A percentile compares a stretch with the other conserved stretches of the same genome.
Evolutionary conservation across 192 early-diverging fungal genomes (phyloP).

Genomic region (Dissophora globulifera): DNA sequence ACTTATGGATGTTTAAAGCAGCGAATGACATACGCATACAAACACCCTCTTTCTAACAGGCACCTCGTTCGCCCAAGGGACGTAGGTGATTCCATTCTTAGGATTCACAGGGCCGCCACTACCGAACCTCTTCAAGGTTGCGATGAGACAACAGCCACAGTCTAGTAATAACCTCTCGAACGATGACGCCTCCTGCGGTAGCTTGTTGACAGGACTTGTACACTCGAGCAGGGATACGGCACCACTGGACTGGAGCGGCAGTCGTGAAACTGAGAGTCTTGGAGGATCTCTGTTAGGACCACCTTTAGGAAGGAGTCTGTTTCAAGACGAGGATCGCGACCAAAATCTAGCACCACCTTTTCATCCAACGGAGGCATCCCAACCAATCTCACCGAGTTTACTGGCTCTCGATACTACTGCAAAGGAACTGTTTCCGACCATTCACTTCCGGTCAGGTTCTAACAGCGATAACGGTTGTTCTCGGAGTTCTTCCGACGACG

Average conservation of each 20-base stretch:
- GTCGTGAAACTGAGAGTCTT: not conserved
- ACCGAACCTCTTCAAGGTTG: conserved; percentile 10
- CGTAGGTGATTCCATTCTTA: conserved; percentile 32
- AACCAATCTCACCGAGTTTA: not conserved
- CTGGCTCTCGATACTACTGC: not conserved
- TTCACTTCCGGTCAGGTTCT: conserved; percentile 18
- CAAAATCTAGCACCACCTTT: too few relatives aligned
- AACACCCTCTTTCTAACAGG: too few relatives aligned
- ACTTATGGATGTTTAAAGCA: too few relatives aligned
- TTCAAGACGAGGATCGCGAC: conserved; percentile 8
- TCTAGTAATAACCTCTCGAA: not conserved
- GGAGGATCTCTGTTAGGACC: conserved; percentile 16
- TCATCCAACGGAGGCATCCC: too few relatives aligned
- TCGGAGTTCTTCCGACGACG: too few relatives aligned
- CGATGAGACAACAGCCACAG: not conserved
- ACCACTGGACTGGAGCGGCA: not conserved
- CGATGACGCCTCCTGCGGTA: not conserved
- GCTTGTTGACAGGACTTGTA: not conserved
- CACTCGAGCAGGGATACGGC: not conserved
- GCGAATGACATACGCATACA: too few relatives aligned
- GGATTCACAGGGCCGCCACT: conserved; percentile 23
- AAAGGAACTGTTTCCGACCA: not conserved
- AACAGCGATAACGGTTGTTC: conserved; percentile 27
- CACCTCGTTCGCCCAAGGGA: too few relatives aligned
- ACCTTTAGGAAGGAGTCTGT: conserved; percentile 14